Evolutionary conservation across 306 rosid species (phyloP), one percentile per base, ranked within the genome.

Genomic region (Vigna trinervia): DNA sequence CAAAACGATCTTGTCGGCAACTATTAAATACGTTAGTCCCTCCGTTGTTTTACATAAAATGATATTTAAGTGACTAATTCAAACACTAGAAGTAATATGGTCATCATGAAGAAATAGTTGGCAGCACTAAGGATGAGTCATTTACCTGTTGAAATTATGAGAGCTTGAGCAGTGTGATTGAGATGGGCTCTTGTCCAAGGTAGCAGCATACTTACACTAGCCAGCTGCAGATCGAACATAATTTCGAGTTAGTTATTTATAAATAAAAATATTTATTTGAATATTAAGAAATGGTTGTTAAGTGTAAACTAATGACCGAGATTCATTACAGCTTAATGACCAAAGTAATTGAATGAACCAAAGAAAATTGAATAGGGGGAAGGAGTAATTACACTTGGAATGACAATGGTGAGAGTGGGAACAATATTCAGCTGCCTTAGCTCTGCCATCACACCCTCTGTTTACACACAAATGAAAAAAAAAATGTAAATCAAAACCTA

Each of bases 201-300:
- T 90, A 66, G 97, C 97, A 90, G 82, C 96, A 89, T 78, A 84
- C 90, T 90, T 67, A 89, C 97, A 79, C 96, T 90, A 36, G 97
- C 94, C 53, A 92, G 12, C 97, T 92, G 87, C 82, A 80, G 65
- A 41, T 58, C 8, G 57, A 71, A 30, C 5, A 54, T 9, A 45
- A 26, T 28, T 38, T 22, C 15, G 0, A 36, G 57, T 69, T 22
- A 50, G 51, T 9, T 39, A 10, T 61, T 19, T 39, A 39, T 7
- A 19, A 14, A 6, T 4, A 9, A 32, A 59, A 59, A 15, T 8
- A 26, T 8, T 8, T 23, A 6, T 5, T 73, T 43, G 10, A 39
- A 57, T 59, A 58, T 51, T 22, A 19, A 17, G 22, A 22, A 54
- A 5, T 28, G 54, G 28, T 65, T 56, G 13, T 43, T 5, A 63